Percentiles rank a stretch among this genome's conserved stretches.
phyloP scores from a whole-genome alignment of 306 rosid genomes.

The Cucumis melo region DNA sequence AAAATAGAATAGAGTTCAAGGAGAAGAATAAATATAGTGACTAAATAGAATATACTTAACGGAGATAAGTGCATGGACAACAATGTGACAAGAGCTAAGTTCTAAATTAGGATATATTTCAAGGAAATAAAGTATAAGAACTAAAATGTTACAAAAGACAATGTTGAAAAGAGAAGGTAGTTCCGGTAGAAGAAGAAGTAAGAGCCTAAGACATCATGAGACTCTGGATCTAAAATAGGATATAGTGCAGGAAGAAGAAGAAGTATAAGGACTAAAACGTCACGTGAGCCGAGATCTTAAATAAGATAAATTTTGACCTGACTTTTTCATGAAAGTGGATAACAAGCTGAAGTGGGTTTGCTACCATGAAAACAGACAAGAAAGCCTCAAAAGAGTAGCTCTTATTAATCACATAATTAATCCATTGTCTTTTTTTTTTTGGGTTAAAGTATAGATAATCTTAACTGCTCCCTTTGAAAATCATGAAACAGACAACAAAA shows the following conservation, averaged over 20 bases:
- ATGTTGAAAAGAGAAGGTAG: too few species aligned
- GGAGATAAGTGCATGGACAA: background rate
- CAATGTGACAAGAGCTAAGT: background rate
- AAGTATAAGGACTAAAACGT: background rate
- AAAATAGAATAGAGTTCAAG: background rate
- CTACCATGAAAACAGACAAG: conserved; percentile 51
- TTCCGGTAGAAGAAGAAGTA: too few species aligned
- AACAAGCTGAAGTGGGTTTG: conserved; percentile 40
- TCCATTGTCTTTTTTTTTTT: conserved; percentile 5
- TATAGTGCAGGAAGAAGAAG: background rate
- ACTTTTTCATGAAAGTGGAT: conserved; percentile 13
- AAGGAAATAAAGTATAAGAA: too few species aligned
- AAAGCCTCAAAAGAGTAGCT: conserved; percentile 12
- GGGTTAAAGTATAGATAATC: conserved; percentile 31
- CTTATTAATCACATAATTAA: conserved; percentile 16
- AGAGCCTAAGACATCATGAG: background rate
- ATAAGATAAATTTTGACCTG: background rate
- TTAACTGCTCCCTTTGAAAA: conserved; percentile 94
- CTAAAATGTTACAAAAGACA: too few species aligned
- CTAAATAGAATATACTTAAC: background rate
- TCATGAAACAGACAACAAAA: conserved; percentile 61
- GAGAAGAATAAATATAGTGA: background rate
- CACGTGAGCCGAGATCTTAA: background rate
- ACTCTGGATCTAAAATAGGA: background rate
- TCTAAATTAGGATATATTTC: background rate